A percentile compares a stretch with the other conserved stretches of the same genome.
Conservation (phyloP, 441 rosid species). For the Populus hybrid region DNA sequence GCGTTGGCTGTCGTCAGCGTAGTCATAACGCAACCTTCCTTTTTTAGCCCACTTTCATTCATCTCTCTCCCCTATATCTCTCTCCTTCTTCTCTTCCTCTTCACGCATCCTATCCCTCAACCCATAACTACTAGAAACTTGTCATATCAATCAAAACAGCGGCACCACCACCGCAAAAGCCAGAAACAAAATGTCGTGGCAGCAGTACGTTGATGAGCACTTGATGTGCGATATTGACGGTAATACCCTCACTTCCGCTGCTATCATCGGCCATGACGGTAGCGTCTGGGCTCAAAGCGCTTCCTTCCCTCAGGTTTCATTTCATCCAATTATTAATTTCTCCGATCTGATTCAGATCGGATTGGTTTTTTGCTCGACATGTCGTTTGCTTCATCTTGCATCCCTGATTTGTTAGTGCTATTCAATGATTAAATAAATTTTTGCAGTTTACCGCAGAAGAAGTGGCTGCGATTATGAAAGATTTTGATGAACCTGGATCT, state of each 20-base stretch:
- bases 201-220: constrained; percentile 48
- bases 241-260: constrained; percentile 36
- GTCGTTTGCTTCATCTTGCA: background rate
- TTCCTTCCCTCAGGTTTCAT: constrained; percentile 38
- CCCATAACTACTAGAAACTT: background rate
- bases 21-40: background rate
- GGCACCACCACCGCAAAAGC: background rate
- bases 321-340: background rate
- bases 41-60: background rate
- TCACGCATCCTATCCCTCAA: background rate
- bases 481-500: constrained; percentile 54
- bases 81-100: background rate
- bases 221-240: constrained; percentile 50
- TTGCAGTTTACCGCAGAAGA: constrained; percentile 54
- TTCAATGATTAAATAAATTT: background rate
- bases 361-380: background rate
- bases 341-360: background rate
- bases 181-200: constrained; percentile 43
- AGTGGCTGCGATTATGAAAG: constrained; percentile 42
- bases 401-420: background rate
- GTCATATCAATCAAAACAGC: background rate
- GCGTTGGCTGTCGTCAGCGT: background rate
- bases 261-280: constrained; percentile 46
- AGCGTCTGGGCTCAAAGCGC: constrained; percentile 53
- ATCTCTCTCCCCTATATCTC: background rate